Evolutionary conservation across 106 monocot genomes (phyloP), one percentile per base, ranked within the genome.

Genomic region (Acorus gramineus): DNA sequence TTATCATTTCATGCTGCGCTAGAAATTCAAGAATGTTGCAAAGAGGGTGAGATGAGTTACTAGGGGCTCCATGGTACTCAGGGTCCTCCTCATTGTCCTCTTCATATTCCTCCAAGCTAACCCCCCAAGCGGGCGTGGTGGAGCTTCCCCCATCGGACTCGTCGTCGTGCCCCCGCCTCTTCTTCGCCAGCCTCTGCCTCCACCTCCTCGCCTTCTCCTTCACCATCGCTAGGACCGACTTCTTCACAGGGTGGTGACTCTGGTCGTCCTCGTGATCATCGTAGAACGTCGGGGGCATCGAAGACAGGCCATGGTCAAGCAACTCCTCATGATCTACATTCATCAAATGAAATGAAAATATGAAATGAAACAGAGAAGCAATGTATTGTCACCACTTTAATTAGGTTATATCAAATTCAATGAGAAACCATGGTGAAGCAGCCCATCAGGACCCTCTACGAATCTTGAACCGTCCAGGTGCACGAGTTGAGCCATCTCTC

Each of bases 131-230:
- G 12, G 45, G 49, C 6, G 10, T 3, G 3, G 7, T 8, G 4
- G 28, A 52, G 43, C 3, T 11, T 56, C 11, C 52, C 49, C 7
- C 53, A 7, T 57, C 70, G 2, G 28, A 28, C 28, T 72, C 14
- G 7, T 4, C 57, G 10, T 69, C 69, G 13, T 74, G 64, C 0
- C 55, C 74, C 7, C 78, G 77, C 59, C 54, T 88, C 55, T 74
- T 83, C 75, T 60, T 81, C 2, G 52, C 47, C 13, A 88, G 65
- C 5, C 52, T 28, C 5, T 70, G 71, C 67, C 44, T 78, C 84
- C 71, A 78, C 57, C 70, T 84, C 73, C 70, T 81, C 2, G 78
- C 87, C 81, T 80, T 83, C 14, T 84, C 78, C 68, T 80, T 88
- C 56, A 84, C 69, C 66, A 78, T 88, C 2, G 28, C 50, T 9